A percentile compares a stretch with the other conserved stretches of the same genome.
These are phyloP conservation scores for Lentinus tigrinus DNA, from an alignment of 768 basidiomycete species.

Conservation along the genomic window DNA sequence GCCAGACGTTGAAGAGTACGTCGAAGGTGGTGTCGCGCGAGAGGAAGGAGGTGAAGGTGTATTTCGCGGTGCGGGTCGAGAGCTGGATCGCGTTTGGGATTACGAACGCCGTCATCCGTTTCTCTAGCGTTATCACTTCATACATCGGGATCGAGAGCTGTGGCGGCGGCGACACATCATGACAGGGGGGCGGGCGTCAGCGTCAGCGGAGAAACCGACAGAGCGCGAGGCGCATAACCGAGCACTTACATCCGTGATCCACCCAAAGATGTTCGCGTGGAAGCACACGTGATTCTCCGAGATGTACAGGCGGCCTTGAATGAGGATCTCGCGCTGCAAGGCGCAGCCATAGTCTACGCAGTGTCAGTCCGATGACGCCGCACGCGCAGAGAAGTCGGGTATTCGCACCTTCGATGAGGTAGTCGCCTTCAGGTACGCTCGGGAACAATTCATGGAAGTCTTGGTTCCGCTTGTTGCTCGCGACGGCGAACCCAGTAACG, in stretches of 20 bases:
- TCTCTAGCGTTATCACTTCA: conserved; percentile 85
- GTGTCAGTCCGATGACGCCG: not conserved
- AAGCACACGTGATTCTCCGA: conserved; percentile 99
- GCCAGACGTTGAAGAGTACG: conserved; percentile 95
- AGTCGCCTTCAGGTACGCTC: conserved; percentile 89
- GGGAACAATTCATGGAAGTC: conserved; percentile 96
- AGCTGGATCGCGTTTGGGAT: conserved; percentile 96
- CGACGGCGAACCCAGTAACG: conserved; percentile 96
- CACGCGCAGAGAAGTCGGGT: not conserved
- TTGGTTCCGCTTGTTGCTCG: conserved; percentile 89
- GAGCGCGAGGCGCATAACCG: not conserved
- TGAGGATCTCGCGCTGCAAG: conserved; percentile 90
- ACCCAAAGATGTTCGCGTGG: conserved; percentile 98
- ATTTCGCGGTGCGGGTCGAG: conserved; percentile 78
- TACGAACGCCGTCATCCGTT: conserved; percentile 97
- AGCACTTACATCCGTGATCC: conserved; percentile 88
- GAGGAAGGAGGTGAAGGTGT: conserved; percentile 95
- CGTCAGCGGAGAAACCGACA: not conserved
- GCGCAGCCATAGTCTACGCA: conserved; percentile 93
- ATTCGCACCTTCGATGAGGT: conserved; percentile 89
- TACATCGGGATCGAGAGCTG: conserved; percentile 87
- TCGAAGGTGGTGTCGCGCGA: conserved; percentile 95
- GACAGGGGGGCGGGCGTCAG: not conserved
- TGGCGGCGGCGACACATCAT: conserved; percentile 6
- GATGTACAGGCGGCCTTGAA: conserved; percentile 94